Percentiles rank a stretch among this genome's conserved stretches.
These are phyloP conservation scores for Trichoderma simmonsii DNA, from an alignment of 2,329 filamentous ascomycete species.

Conservation along the genomic window DNA sequence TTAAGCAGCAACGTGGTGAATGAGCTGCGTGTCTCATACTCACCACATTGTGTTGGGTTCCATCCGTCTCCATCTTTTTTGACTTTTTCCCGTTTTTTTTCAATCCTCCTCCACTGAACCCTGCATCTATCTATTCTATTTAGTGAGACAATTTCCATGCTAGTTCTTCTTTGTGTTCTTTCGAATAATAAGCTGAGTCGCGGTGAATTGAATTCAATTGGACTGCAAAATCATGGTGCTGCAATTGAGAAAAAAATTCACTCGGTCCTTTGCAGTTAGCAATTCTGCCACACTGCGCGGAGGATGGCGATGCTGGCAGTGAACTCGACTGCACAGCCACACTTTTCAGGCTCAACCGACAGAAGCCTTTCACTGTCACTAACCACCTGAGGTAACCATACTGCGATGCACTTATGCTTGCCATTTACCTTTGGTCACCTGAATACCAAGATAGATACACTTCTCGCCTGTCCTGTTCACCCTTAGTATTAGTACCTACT, in stretches of 20 bases:
- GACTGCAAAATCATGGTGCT: background rate
- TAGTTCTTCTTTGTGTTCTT: background rate
- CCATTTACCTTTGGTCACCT: background rate
- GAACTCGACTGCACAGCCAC: background rate
- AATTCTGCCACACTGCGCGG: background rate
- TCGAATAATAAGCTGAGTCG: background rate
- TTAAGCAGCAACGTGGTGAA: background rate
- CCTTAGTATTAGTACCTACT: background rate
- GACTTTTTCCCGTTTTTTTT: background rate
- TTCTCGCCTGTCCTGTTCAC: background rate
- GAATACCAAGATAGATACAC: background rate
- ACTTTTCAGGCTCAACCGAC: background rate
- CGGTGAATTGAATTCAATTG: background rate
- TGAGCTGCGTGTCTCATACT: background rate
- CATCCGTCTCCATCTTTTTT: background rate
- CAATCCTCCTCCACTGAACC: no score
- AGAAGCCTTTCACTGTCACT: background rate
- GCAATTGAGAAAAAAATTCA: background rate
- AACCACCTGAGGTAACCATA: background rate
- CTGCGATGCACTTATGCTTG: background rate
- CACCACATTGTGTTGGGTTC: background rate
- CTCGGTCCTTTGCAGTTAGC: background rate
- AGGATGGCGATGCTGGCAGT: background rate
- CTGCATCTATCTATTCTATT: background rate
- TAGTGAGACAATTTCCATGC: background rate